Conservation (phyloP, 306 rosid genomes). For the Canavalia ensiformis region DNA sequence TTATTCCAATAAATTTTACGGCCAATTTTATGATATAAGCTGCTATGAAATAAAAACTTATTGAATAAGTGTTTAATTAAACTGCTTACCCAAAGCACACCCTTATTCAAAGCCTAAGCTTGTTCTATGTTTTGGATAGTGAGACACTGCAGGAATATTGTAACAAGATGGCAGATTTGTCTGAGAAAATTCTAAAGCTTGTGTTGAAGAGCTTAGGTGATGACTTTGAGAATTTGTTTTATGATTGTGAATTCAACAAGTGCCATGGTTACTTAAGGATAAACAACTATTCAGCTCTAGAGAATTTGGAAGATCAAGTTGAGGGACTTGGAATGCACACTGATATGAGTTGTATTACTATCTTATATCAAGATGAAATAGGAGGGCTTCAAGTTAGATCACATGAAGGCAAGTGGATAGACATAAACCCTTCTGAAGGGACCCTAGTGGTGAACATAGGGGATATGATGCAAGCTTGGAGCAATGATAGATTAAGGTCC, state of each 20-base stretch:
- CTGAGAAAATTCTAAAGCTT: slow-evolving; percentile 66
- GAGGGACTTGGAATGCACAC: slow-evolving; percentile 99
- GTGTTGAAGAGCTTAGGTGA: slow-evolving; percentile 74
- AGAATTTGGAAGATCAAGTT: slow-evolving; percentile 54
- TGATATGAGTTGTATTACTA: slow-evolving; percentile 93
- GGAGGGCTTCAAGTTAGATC: slow-evolving; percentile 95
- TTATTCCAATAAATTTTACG: too few relatives aligned
- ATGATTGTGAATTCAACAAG: slow-evolving; percentile 71
- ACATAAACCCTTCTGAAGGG: slow-evolving; percentile 79
- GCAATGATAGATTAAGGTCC: slow-evolving; percentile 82
- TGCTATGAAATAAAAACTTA: too few relatives aligned
- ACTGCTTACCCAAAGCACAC: too few relatives aligned
- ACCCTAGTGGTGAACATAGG: slow-evolving; percentile 89
- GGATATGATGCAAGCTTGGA: slow-evolving; percentile 95
- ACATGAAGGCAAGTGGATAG: slow-evolving; percentile 83
- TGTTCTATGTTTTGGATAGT: slow-evolving; percentile 49
- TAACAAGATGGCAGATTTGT: slow-evolving; percentile 79
- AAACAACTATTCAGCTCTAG: slow-evolving; percentile 79
- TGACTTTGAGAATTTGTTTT: slow-evolving; percentile 60
- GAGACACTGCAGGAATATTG: slow-evolving; percentile 89
- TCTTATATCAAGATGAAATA: slow-evolving; percentile 80
- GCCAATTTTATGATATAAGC: too few relatives aligned
- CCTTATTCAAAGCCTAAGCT: slow-evolving; percentile 11
- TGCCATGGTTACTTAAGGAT: slow-evolving; percentile 90
- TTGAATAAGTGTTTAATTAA: too few relatives aligned